Evolutionary conservation across 75 land plant genomes (phyloP).

Genomic region (Pinus taeda): DNA sequence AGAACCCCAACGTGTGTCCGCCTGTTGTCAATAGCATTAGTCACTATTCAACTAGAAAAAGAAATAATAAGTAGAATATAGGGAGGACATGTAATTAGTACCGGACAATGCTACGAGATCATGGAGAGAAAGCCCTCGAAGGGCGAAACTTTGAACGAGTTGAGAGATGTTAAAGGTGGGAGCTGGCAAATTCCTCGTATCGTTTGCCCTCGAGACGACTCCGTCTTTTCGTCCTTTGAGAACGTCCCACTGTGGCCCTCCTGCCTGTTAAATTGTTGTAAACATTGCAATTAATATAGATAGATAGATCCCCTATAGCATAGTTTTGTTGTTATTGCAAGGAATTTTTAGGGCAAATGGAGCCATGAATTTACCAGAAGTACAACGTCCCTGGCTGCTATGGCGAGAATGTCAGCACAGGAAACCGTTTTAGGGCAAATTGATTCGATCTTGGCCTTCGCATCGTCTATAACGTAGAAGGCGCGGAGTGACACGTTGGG

Average conservation of each 20-base stretch:
- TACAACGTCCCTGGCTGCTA: conserved; percentile 63
- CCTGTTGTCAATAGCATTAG: background rate
- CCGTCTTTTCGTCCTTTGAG: conserved; percentile 28
- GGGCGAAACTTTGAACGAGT: conserved; percentile 18
- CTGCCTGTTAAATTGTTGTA: conserved; percentile 12
- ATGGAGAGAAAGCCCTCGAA: conserved; percentile 15
- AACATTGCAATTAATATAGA: background rate
- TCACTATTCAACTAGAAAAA: too few relatives aligned
- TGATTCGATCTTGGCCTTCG: conserved; percentile 54
- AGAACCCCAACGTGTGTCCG: too few relatives aligned
- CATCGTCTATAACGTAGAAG: conserved; percentile 64
- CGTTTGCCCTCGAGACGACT: conserved; percentile 5
- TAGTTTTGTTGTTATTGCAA: background rate
- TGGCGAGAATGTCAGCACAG: conserved; percentile 76
- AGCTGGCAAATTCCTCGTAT: conserved; percentile 17
- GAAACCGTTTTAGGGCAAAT: conserved; percentile 74
- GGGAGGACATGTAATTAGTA: too few relatives aligned
- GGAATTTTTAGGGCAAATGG: too few relatives aligned
- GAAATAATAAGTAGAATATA: too few relatives aligned
- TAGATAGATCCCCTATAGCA: background rate
- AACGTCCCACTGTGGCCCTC: conserved; percentile 29
- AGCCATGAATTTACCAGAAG: background rate
- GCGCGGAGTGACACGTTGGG: conserved; percentile 64
- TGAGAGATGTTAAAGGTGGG: conserved; percentile 9
- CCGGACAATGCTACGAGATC: conserved; percentile 1